Evolutionary conservation across 768 basidiomycete species (phyloP), one percentile per base, ranked within the genome.

Genomic region (Lactifluus rugatus): DNA sequence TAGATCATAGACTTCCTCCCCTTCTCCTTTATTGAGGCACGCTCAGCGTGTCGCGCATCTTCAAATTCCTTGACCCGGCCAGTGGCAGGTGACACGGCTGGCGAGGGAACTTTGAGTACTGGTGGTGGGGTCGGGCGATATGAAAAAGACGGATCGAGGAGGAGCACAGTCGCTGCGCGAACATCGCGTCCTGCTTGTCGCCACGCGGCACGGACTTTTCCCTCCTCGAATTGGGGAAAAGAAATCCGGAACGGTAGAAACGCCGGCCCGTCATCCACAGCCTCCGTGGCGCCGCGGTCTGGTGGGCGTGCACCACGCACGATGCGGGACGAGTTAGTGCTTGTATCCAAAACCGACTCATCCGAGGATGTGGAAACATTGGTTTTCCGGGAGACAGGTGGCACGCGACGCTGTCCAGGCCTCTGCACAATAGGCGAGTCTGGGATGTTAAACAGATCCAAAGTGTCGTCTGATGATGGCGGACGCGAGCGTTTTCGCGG

Each of bases 1-100:
- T 90, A 90, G 50, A 91, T 91, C 69, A 82, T 77, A n/a, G 89
- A 90, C 66, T 81, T 85, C 70, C 86, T 89, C 21, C 83, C 87
- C 70, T 87, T 84, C 71, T 89, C 87, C 67, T 76, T 83, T 57
- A 75, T 76, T 34, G 85, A 82, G 19, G 77, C 80, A 59, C 84
- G 77, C 61, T 76, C 80, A 2, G 84, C 85, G 63, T 81, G 82
- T 41, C 75, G 78, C n/a, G 83, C 85, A 61, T 89, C 85, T 39
- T 88, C 86, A 25, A 88, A 68, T 67, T 87, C 87, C 58, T 76
- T 81, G 32, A 89, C 84, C 46, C 85, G 76, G 31, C 87, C 87
- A 5, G 77, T 72, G 49, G 65, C 70, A 3, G 56, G 39, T 46
- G 81, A 74, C 54, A 70, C 57, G 0, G 73, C 25, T 11, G 54